Base-by-base conservation (phyloP, 768 basidiomycete species). In the Mycena capillaripes region DNA sequence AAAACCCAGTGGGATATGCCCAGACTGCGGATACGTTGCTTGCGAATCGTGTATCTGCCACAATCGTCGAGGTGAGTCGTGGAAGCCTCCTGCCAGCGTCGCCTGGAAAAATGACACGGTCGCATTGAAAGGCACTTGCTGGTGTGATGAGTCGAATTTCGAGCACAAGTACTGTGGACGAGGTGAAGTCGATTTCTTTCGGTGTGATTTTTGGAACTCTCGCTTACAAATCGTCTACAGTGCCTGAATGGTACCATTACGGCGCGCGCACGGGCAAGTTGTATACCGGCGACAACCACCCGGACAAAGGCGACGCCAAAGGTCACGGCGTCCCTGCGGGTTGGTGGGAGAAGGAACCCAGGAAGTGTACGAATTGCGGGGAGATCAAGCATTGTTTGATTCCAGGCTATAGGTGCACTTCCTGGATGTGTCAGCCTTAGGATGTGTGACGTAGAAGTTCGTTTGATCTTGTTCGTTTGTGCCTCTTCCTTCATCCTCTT, bases 161-260 rank as follows among this genome's bases (percentile, higher is more conserved):
- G 66, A 56, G 30, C 56, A 50, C 29, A 25, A 38, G 2, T 67
- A 67, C 46, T 67, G 66, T 29, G 66, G 25, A 25, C 66, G 56
- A 32, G 42, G 66, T 67, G 30, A 55, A 53, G 6, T 38, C 38
- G 16, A 0, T 1, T 56, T 12, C 32, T 34, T 21, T 56, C 12
- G 14, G 17, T 38, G 16, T 62, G 38, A 32, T 48, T 16, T 46
- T 34, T n/a, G n/a, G 29, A 32, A 34, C 46, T 21, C 36, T 3
- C 19, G 19, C 12, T 27, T 25, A 17, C 8, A 50, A 34, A 10
- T 7, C 17, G 16, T 5, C 38, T 34, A 4, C 9, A 70, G 69
- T 70, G 6, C 69, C 69, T 7, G 69, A 70, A 70, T 70, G 69
- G 69, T 70, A 70, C 61, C 61, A 70, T 17, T 48, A 2, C 23